phyloP scores from a whole-genome alignment of 148 eudicot genomes.

The Cornus suecica region DNA sequence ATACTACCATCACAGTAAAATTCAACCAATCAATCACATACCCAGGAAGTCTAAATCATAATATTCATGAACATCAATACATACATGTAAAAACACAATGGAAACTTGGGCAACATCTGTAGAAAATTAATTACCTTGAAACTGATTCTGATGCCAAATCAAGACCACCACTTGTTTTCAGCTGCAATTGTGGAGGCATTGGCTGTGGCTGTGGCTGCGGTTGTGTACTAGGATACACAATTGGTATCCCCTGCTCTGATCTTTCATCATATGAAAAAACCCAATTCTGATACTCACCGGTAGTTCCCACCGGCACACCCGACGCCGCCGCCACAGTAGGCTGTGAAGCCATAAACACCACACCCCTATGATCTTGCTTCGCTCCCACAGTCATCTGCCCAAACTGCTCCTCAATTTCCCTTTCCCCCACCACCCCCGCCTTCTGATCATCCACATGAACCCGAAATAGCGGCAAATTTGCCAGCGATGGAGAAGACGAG shows the following conservation, averaged over 20 bases:
- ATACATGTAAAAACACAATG: not conserved
- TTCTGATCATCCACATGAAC: conserved; percentile 54
- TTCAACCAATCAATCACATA: conserved; percentile 5
- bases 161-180: conserved; percentile 23
- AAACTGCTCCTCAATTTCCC: conserved; percentile 64
- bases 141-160: conserved; percentile 80
- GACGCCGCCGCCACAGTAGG: conserved; percentile 15
- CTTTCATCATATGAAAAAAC: conserved; percentile 57
- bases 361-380: conserved; percentile 40
- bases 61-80: not conserved
- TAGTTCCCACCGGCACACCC: conserved; percentile 29
- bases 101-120: not conserved
- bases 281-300: conserved; percentile 44
- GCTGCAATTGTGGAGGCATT: conserved; percentile 29
- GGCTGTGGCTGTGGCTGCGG: conserved; percentile 23
- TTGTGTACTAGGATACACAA: conserved; percentile 37
- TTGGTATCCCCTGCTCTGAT: conserved; percentile 49
- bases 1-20: conserved; percentile 68
- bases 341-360: conserved; percentile 30
- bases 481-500: conserved; percentile 52
- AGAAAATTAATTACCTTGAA: conserved; percentile 50
- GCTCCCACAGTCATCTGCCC: conserved; percentile 42
- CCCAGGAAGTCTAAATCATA: conserved; percentile 5
- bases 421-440: not conserved
- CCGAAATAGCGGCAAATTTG: conserved; percentile 72